Evolutionary conservation across 495 filamentous ascomycete species (phyloP), one percentile per base, ranked within the genome.

Genomic region (Daldinia vernicosa): DNA sequence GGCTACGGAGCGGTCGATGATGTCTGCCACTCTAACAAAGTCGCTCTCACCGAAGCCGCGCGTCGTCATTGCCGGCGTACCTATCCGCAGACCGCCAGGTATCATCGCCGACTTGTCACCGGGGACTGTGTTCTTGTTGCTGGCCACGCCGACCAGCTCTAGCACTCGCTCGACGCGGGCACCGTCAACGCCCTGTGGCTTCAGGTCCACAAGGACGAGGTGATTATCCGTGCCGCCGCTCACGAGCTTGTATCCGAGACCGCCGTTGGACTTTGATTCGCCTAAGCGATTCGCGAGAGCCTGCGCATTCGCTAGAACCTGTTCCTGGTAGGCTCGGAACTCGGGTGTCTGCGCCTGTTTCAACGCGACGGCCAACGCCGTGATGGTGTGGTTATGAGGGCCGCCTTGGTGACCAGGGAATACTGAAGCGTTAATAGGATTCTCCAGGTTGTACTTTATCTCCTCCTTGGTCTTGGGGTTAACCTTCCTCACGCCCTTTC

Each of bases 361-460:
- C 30, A 99, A 85, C 1, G 95, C 95, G 2, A 99, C 95, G 15
- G 96, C 87, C 35, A 99, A 86, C 12, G 95, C 96, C 51, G 95
- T 95, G 80, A 99, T 99, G 60, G 95, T 99, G 82, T 99, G 95
- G 83, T 99, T 99, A 85, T 99, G 95, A 12, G 95, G 95, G 4
- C 95, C 95, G 74, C 95, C 95, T 77, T 99, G 95, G 81, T 99
- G 95, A 32, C 96, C 95, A n/a, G 95, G 95, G 86, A 99, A 99
- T 66, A 99, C 96, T 8, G 96, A 97, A 54, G 89, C 85, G 79
- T 99, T 99, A 83, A 99, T 98, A 45, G 94, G 92, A 69, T 87
- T 88, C 82, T 99, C 95, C 53, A 99, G 89, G 74, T 98, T 91
- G 81, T 98, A 99, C 75, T 93, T 83, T 60, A 91, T 90, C 75